Conservation (phyloP, 495 filamentous ascomycete genomes). For the Penicillium riverlandense region DNA sequence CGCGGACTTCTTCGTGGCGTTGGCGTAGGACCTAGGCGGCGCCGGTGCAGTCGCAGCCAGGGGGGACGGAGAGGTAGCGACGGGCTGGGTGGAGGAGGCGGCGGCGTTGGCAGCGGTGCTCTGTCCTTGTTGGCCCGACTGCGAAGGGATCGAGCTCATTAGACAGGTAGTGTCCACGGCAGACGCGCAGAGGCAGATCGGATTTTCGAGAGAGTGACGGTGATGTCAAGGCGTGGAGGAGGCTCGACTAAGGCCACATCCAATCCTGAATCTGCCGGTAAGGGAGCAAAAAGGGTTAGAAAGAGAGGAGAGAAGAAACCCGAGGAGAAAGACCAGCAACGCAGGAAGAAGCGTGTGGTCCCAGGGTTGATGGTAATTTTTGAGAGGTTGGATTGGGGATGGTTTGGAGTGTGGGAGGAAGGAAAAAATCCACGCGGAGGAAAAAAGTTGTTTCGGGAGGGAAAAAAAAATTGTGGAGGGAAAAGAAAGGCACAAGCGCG, state of each 20-base stretch:
- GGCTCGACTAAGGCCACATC: constrained; percentile 24
- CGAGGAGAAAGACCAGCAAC: constrained; percentile 15
- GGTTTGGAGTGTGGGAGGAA: constrained; percentile 8
- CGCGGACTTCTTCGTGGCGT: constrained; percentile 76
- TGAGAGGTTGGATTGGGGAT: constrained; percentile 2
- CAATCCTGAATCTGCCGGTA: constrained; percentile 24
- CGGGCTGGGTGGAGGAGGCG: constrained; percentile 34
- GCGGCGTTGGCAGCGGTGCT: constrained; percentile 42
- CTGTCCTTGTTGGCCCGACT: constrained; percentile 47
- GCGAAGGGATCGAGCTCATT: constrained; percentile 45
- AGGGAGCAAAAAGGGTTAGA: constrained; percentile 18
- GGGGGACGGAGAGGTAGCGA: constrained; percentile 39
- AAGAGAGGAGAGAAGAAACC: constrained; percentile 5
- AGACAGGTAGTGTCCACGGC: constrained; percentile 33
- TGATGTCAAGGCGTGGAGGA: constrained; percentile 27
- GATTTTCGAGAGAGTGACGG: constrained; percentile 9
- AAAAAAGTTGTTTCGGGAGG: constrained; percentile 12
- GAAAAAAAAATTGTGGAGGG: background rate
- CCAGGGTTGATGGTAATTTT: constrained; percentile 2
- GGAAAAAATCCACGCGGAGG: constrained; percentile 12
- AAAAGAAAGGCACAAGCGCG: background rate
- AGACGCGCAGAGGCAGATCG: constrained; percentile 18
- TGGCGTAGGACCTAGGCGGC: constrained; percentile 55
- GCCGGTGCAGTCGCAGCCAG: constrained; percentile 47
- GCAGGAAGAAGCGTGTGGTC: constrained; percentile 22